Evolutionary conservation across 768 basidiomycete genomes (phyloP), one percentile per base, ranked within the genome.

Genomic region (Phaeotremella skinneri): DNA sequence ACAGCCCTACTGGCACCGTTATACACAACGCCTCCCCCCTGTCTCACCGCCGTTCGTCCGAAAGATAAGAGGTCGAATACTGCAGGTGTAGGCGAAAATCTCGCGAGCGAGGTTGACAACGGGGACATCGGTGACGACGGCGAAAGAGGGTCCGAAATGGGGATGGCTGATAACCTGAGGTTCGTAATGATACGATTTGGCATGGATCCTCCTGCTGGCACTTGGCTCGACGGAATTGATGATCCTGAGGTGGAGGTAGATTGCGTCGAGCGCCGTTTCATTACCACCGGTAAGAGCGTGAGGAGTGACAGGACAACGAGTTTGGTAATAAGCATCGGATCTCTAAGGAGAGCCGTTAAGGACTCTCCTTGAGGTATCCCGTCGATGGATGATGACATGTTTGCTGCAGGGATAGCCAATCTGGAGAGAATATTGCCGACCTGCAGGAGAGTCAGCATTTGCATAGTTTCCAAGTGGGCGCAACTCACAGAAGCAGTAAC

Each of bases 271-370:
- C 64, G 49, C 16, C 60, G 42, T 53, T 76, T 76, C 21, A 85
- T 87, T 3, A 94, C 79, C 52, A 94, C 89, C 14, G 92, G 92
- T 14, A 91, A 86, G 11, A 94, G 82, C 43, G 90, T 91, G 60
- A 97, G 78, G 69, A 87, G 82, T 21, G 90, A 89, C 7, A 97
- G 79, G 63, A 90, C 83, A 23, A 87, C 82, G 60, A 97, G 85
- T 76, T 94, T 94, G 67, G 85, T 66, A 61, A 96, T 82, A 69
- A 94, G 87, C 53, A 85, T 82, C 1, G 91, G 92, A 11, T 89
- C 89, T 39, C 87, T 80, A 20, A 97, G 79, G n/a, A 97, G 78
- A 21, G 87, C 87, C 45, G 89, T 86, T n/a, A 97, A 83, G 14
- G 87, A 87, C 74, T 89, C 85, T 16, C 75, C 75, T 20, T 57